Evolutionary conservation across 2,329 filamentous ascomycete species (phyloP), one percentile per base, ranked within the genome.

Genomic region (Diaporthe velutina): DNA sequence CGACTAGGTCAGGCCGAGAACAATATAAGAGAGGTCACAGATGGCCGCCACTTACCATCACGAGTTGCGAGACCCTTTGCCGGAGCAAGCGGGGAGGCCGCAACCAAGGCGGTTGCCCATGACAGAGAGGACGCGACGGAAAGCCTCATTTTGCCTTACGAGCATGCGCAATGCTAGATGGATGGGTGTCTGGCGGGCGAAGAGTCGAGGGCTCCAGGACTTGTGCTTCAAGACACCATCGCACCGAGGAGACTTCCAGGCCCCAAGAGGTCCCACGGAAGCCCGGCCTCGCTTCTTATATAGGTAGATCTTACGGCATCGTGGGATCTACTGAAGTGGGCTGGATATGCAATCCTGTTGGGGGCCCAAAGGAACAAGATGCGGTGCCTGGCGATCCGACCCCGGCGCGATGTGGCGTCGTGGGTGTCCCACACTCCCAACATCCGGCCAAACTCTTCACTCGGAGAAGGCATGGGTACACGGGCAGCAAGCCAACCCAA

Each of bases 131-230:
- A 72, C 35, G 42, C 55, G 25, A 74, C 67, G 4, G 75, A 73
- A 10, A 66, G 19, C 73, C 70, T 74, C 75, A 76, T 76, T 15
- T 76, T 74, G 74, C 35, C 57, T 40, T 54, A 19, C 30, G 35
- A 64, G 25, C 19, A 28, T 42, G 57, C 70, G 13, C 57, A 33
- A 55, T 7, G 48, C 30, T 45, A 45, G 35, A 35, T 33, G 33
- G 50, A 30, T 40, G 54, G 30, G 45, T 4, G 9, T 52, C 50
- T 48, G 30, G 42, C 54, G 55, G 57, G 48, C 33, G 48, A 66
- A 45, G 17, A 45, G 66, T 71, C 15, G 42, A 40, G 30, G 38
- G 28, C 42, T 40, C 33, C 13, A 38, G 61, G 60, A 52, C 55
- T 67, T 61, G 64, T 61, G 54, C 54, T 50, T 54, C 50, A 70